Percentiles rank a stretch among this genome's conserved stretches.
Conservation (phyloP, 495 filamentous ascomycete genomes). For the Parachaetomium inaequale region DNA sequence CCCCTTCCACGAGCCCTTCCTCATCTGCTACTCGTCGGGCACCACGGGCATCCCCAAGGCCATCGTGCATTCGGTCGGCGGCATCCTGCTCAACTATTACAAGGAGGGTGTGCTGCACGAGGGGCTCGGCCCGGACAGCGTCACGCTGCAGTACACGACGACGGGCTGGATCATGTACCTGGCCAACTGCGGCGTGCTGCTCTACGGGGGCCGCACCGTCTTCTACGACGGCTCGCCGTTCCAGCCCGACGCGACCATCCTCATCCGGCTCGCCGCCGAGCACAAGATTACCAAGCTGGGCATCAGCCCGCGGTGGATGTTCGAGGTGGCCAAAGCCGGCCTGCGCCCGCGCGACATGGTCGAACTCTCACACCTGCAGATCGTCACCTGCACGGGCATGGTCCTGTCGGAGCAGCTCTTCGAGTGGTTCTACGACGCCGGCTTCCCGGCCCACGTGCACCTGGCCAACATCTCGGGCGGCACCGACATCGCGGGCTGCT, state of each 20-base stretch:
- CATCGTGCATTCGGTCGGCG: constrained; percentile 68
- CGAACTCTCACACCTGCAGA: constrained; percentile 56
- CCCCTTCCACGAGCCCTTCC: constrained; percentile 64
- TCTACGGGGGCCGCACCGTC: constrained; percentile 55
- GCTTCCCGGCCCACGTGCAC: constrained; percentile 61
- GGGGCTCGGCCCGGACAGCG: constrained; percentile 45
- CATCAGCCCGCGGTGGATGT: constrained; percentile 69
- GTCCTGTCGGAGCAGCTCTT: constrained; percentile 68
- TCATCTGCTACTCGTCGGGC: constrained; percentile 68
- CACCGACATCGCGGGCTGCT: constrained; percentile 71
- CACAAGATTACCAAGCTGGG: constrained; percentile 61
- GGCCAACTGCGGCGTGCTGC: constrained; percentile 48
- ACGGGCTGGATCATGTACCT: constrained; percentile 89
- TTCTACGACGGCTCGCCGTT: constrained; percentile 79
- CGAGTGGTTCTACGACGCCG: constrained; percentile 80
- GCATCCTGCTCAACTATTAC: constrained; percentile 51
- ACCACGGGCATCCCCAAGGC: constrained; percentile 74
- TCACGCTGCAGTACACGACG: constrained; percentile 57
- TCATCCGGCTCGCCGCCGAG: constrained; percentile 56
- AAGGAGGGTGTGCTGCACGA: constrained; percentile 65
- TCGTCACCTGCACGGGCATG: constrained; percentile 72
- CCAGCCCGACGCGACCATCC: constrained; percentile 56
- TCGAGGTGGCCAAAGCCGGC: constrained; percentile 59
- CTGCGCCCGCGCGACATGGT: constrained; percentile 57
- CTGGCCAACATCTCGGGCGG: constrained; percentile 73